Percentiles rank a stretch among this genome's conserved stretches.
phyloP scores from a whole-genome alignment of 768 basidiomycete genomes.

The Nidularia pulvinata region DNA sequence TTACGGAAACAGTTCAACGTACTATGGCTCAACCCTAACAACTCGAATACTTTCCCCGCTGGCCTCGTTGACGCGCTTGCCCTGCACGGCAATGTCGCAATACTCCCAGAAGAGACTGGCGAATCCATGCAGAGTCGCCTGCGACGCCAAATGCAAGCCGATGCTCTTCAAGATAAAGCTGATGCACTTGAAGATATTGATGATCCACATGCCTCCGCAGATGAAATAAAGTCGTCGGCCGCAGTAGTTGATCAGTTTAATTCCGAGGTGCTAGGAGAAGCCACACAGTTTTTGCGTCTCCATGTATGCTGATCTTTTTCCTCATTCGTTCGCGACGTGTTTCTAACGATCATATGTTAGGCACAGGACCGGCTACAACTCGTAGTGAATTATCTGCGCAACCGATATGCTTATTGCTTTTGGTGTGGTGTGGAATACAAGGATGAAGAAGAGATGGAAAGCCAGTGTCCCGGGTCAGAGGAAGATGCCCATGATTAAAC shows the following conservation, averaged over 20 bases:
- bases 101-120: constrained; percentile 18
- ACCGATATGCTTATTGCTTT: constrained; percentile 77
- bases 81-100: constrained; percentile 27
- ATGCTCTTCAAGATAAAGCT: constrained; percentile 54
- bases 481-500: constrained; percentile 81
- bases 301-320: constrained; percentile 37
- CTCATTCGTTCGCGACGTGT: constrained; percentile 5
- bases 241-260: constrained; percentile 37
- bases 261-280: constrained; percentile 64
- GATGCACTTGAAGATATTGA: constrained; percentile 16
- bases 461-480: constrained; percentile 70
- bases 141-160: constrained; percentile 71
- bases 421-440: constrained; percentile 87
- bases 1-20: constrained; percentile 69
- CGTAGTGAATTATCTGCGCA: constrained; percentile 74
- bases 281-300: constrained; percentile 63
- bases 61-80: constrained; percentile 60
- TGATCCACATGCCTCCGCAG: constrained; percentile 28
- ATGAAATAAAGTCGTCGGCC: constrained; percentile 9
- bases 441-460: constrained; percentile 54
- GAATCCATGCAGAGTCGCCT: constrained; percentile 50
- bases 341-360: constrained; percentile 32
- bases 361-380: constrained; percentile 67
- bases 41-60: constrained; percentile 63
- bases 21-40: constrained; percentile 72